Evolutionary conservation across 1,284 basidiomycete species (phyloP).

Genomic region (Sporisorium scitamineum): DNA sequence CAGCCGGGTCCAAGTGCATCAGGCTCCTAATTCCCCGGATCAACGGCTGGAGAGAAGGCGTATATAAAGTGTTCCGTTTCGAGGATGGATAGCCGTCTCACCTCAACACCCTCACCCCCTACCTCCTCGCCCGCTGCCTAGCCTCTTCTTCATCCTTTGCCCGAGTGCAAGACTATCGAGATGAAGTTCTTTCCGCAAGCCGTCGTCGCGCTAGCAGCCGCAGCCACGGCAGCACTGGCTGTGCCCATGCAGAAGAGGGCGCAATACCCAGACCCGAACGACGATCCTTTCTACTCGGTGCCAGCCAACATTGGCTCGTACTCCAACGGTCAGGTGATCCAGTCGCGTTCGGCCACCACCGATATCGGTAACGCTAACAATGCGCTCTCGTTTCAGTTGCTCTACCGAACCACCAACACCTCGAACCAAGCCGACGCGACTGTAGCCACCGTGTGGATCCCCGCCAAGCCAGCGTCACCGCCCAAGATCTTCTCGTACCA

Average conservation of each 20-base stretch:
- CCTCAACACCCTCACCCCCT: too few relatives aligned
- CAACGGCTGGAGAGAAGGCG: neutral
- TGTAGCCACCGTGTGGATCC: conserved; percentile 55
- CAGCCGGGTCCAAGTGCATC: too few relatives aligned
- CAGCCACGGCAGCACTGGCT: conserved; percentile 19
- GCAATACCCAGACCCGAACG: conserved; percentile 37
- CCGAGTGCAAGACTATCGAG: neutral
- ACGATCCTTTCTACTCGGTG: conserved; percentile 51
- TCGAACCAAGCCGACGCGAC: conserved; percentile 23
- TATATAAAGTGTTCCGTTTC: neutral
- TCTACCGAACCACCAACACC: conserved; percentile 52
- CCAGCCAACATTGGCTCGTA: conserved; percentile 38
- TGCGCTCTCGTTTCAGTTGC: conserved; percentile 47
- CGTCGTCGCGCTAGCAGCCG: conserved; percentile 15
- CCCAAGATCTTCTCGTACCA: conserved; percentile 54
- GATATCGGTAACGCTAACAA: conserved; percentile 38
- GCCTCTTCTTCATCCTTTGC: neutral
- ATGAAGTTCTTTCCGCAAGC: conserved; percentile 27
- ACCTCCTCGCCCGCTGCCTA: too few relatives aligned
- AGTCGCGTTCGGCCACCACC: conserved; percentile 33
- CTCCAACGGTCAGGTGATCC: conserved; percentile 49
- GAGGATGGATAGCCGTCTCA: too few relatives aligned
- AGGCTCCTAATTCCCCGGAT: too few relatives aligned
- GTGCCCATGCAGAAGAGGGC: conserved; percentile 22
- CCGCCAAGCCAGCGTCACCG: conserved; percentile 45